These are phyloP conservation scores for Phytophthora nicotianae DNA, from an alignment of 352 stramenopile genomes.

Conservation along the genomic window DNA sequence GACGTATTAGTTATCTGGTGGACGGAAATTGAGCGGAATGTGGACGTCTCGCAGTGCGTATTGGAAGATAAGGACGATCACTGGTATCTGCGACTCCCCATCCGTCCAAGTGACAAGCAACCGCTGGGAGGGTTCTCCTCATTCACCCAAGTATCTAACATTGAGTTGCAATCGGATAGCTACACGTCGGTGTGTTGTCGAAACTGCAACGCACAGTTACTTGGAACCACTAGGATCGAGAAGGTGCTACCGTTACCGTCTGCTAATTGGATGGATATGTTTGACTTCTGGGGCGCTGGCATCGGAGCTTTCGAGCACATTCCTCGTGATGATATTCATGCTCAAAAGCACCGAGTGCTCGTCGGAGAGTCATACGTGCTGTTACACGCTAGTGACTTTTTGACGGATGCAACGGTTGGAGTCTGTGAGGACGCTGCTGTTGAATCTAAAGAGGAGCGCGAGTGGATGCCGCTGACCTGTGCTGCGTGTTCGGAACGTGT, in stretches of 20 bases:
- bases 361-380: conserved; percentile 73
- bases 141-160: conserved; percentile 53
- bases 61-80: conserved; percentile 59
- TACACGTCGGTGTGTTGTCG: conserved; percentile 57
- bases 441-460: conserved; percentile 29
- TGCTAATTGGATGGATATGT: conserved; percentile 89
- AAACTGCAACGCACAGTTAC: conserved; percentile 30
- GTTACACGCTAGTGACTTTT: conserved; percentile 56
- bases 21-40: conserved; percentile 60
- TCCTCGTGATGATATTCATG: conserved; percentile 68
- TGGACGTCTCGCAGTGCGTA: conserved; percentile 46
- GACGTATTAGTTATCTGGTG: conserved; percentile 39
- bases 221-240: conserved; percentile 31
- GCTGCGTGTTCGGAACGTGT: conserved; percentile 42
- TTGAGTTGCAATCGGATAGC: conserved; percentile 47
- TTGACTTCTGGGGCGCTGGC: conserved; percentile 84
- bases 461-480: conserved; percentile 55
- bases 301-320: conserved; percentile 84
- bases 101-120: conserved; percentile 56
- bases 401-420: conserved; percentile 11
- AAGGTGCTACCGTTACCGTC: conserved; percentile 78
- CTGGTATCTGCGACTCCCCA: conserved; percentile 66
- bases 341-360: conserved; percentile 52
- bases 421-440: conserved; percentile 5
- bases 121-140: conserved; percentile 56